Conservation (phyloP, 805 yeast genomes). For the Saccharomycopsis sp. region DNA sequence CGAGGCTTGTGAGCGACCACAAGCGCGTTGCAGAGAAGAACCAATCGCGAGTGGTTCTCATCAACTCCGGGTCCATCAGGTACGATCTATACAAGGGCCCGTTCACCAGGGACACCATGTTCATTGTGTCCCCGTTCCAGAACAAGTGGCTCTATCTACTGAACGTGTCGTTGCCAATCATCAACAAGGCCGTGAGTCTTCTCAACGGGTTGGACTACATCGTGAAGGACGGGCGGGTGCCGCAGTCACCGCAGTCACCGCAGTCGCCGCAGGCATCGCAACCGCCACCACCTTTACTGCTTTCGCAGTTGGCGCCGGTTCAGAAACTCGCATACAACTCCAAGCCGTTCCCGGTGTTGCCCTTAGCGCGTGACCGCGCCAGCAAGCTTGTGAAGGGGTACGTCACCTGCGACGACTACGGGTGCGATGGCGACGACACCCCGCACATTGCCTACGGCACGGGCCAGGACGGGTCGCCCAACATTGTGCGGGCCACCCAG, state of each 20-base stretch:
- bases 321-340: constrained; percentile 21
- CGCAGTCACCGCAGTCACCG: no score
- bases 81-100: constrained; percentile 82
- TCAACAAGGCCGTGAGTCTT: constrained; percentile 41
- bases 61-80: constrained; percentile 83
- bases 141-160: constrained; percentile 67
- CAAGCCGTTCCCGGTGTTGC: constrained; percentile 7
- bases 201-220: constrained; percentile 52
- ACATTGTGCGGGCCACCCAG: constrained; percentile 53
- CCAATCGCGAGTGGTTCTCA: constrained; percentile 45
- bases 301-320: constrained; percentile 8
- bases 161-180: constrained; percentile 48
- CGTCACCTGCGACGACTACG: constrained; percentile 76
- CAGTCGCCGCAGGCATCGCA: no score
- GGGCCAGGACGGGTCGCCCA: constrained; percentile 58
- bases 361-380: not conserved
- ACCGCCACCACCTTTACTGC: no score
- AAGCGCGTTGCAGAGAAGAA: constrained; percentile 25
- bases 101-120: constrained; percentile 72
- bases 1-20: constrained; percentile 30
- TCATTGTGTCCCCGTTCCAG: constrained; percentile 75
- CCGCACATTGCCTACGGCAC: constrained; percentile 41
- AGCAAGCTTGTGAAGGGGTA: constrained; percentile 51
- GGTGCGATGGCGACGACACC: constrained; percentile 81
- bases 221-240: constrained; percentile 12